phyloP scores from a whole-genome alignment of 352 stramenopile genomes.

The Globisporangium ultimum region DNA sequence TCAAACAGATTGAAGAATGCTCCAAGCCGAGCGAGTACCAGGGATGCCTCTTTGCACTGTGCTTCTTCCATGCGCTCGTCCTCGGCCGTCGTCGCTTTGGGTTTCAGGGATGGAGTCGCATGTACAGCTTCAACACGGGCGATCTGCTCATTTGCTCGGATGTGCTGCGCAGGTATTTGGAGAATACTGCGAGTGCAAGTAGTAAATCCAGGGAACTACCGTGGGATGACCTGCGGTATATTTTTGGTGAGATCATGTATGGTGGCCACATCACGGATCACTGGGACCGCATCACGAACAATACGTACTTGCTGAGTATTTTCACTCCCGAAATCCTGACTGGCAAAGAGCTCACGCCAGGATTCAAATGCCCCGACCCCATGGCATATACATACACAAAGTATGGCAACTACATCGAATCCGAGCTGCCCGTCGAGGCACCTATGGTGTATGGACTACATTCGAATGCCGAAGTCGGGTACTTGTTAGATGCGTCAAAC shows the following conservation, averaged over 20 bases:
- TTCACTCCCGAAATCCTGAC: constrained; percentile 64
- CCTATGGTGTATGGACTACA: constrained; percentile 72
- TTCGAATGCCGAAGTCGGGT: constrained; percentile 79
- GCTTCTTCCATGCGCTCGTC: constrained; percentile 93
- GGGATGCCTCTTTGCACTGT: constrained; percentile 92
- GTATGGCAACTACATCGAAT: constrained; percentile 88
- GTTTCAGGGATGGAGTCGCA: constrained; percentile 89
- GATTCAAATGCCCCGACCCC: constrained; percentile 81
- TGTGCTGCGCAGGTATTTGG: constrained; percentile 67
- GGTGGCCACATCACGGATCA: constrained; percentile 83
- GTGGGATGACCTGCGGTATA: constrained; percentile 86
- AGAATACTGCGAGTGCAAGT: constrained; percentile 16
- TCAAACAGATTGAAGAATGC: constrained; percentile 75
- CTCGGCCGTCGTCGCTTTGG: constrained; percentile 89
- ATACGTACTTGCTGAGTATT: constrained; percentile 59
- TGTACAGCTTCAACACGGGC: constrained; percentile 94
- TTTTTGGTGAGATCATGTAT: constrained; percentile 94
- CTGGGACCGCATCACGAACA: constrained; percentile 84
- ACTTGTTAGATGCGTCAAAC: constrained; percentile 71
- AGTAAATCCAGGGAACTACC: constrained; percentile 33
- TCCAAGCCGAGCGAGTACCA: constrained; percentile 86
- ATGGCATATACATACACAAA: constrained; percentile 87
- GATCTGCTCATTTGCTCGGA: constrained; percentile 92
- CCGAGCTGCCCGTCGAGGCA: constrained; percentile 57
- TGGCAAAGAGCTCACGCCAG: constrained; percentile 47